Evolutionary conservation across 2,329 filamentous ascomycete species (phyloP), one percentile per base, ranked within the genome.

Genomic region (Curvularia sp.): DNA sequence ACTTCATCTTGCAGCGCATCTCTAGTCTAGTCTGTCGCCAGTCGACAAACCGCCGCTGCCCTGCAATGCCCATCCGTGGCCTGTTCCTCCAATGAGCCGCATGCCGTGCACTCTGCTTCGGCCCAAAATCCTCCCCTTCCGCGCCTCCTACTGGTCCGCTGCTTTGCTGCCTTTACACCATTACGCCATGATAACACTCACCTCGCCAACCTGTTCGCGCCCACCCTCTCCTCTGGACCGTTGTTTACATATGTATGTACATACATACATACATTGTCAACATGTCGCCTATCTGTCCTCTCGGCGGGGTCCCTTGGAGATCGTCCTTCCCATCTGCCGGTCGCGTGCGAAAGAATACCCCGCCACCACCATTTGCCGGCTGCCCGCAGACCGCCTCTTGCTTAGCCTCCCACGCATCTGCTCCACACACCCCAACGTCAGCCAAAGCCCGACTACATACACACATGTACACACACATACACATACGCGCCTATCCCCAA

Each of bases 1-100:
- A 59, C 63, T 69, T 72, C 67, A 70, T 69, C 64, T 66, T 56
- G 54, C 50, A 58, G 49, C 70, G 69, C 72, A 63, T 63, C 45
- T 32, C 60, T 70, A 72, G 65, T 60, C 53, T n/a, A n/a, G 61
- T 13, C 21, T 19, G 38, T 28, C 51, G 25, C 59, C 52, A 62
- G 19, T 36, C 21, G n/a, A 30, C 43, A 57, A 60, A 58, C 47
- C 41, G 53, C 65, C 61, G 41, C 60, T 61, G 42, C 46, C 21
- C 42, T 42, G 32, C 45, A 12, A 34, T 49, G 45, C 28, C 46
- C 27, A 39, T 61, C 46, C 27, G 32, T 53, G 56, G 32, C 21
- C 19, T 39, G 46, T 18, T n/a, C 45, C 21, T 46, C 70, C 70
- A 72, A 70, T 73, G 57, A 67, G 51, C 58, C 61, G 48, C 58